Percentiles rank a stretch among this genome's conserved stretches.
These are phyloP conservation scores for Pythium volutum DNA, from an alignment of 352 stramenopile species.

Conservation along the genomic window DNA sequence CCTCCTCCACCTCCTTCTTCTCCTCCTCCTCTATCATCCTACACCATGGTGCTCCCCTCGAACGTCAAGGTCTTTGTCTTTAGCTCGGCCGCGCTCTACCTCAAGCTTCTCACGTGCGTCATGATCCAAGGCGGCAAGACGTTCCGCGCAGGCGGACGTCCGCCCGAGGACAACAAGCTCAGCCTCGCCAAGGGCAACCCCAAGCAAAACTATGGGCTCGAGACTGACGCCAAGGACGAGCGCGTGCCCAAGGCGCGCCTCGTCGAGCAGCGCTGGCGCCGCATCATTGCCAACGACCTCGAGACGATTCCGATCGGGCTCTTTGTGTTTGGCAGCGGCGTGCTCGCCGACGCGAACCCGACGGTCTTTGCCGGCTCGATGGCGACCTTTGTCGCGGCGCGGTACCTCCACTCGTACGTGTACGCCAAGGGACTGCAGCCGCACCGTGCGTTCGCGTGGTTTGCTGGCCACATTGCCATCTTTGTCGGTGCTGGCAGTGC, in stretches of 20 bases:
- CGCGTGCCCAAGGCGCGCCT: slow-evolving; percentile 23
- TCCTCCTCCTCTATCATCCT: background rate
- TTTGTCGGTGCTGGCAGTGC: background rate
- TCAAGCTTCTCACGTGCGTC: slow-evolving; percentile 25
- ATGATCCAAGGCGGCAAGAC: slow-evolving; percentile 30
- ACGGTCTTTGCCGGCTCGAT: slow-evolving; percentile 24
- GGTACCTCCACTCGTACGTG: slow-evolving; percentile 38
- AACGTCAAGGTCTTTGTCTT: slow-evolving; percentile 8
- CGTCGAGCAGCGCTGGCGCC: slow-evolving; percentile 40
- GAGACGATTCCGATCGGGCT: slow-evolving; percentile 51
- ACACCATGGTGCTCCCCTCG: background rate
- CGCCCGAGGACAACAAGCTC: slow-evolving; percentile 30
- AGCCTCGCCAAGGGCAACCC: slow-evolving; percentile 12
- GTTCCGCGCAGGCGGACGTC: slow-evolving; percentile 29
- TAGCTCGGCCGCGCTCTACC: slow-evolving; percentile 10
- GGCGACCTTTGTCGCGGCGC: slow-evolving; percentile 33
- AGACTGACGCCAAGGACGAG: slow-evolving; percentile 26
- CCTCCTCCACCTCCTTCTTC: background rate
- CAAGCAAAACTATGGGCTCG: slow-evolving; percentile 37
- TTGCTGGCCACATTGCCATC: background rate
- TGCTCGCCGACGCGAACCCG: slow-evolving; percentile 23
- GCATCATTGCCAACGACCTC: slow-evolving; percentile 53
- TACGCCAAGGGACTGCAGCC: slow-evolving; percentile 46
- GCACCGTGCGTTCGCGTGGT: slow-evolving; percentile 34
- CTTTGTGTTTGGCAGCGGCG: slow-evolving; percentile 35